Evolutionary conservation across 345 rosid genomes (phyloP).

Genomic region (Kernera saxatilis): DNA sequence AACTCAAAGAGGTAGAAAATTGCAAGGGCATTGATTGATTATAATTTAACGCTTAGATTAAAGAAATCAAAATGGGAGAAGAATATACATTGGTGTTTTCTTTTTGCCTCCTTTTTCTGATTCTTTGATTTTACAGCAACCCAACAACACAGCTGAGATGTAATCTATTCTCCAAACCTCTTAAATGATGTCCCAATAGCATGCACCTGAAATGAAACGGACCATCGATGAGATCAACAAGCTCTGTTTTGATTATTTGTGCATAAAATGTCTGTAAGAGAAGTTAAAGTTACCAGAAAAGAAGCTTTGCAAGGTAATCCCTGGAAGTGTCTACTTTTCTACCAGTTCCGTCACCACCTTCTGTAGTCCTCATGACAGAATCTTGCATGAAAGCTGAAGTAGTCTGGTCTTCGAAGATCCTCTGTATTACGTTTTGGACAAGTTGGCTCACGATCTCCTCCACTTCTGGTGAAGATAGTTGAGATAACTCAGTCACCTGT

Average conservation of each 20-base stretch:
- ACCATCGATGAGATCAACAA: neutral
- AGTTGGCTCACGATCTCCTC: conserved; percentile 84
- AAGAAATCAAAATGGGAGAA: conserved; percentile 27
- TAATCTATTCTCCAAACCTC: conserved; percentile 93
- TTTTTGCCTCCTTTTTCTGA: conserved; percentile 9
- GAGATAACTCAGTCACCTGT: conserved; percentile 77
- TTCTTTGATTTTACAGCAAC: conserved; percentile 49
- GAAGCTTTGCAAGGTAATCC: conserved; percentile 89
- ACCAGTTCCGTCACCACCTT: conserved; percentile 37
- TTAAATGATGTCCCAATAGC: conserved; percentile 87
- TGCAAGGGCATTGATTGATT: conserved; percentile 4
- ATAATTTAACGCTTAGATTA: conserved; percentile 25
- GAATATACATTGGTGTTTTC: conserved; percentile 42
- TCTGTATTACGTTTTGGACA: conserved; percentile 54
- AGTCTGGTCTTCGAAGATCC: conserved; percentile 43
- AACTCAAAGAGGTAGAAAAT: neutral
- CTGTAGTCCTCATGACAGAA: conserved; percentile 27
- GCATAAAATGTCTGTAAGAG: neutral
- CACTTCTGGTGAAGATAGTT: conserved; percentile 76
- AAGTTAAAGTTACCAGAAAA: conserved; percentile 61
- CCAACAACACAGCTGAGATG: conserved; percentile 88
- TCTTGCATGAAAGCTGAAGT: conserved; percentile 32
- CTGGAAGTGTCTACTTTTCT: conserved; percentile 60
- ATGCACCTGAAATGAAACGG: conserved; percentile 61
- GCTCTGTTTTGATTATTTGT: neutral